phyloP scores from a whole-genome alignment of 2,329 filamentous ascomycete species.

The Cyphellophora europaea region DNA sequence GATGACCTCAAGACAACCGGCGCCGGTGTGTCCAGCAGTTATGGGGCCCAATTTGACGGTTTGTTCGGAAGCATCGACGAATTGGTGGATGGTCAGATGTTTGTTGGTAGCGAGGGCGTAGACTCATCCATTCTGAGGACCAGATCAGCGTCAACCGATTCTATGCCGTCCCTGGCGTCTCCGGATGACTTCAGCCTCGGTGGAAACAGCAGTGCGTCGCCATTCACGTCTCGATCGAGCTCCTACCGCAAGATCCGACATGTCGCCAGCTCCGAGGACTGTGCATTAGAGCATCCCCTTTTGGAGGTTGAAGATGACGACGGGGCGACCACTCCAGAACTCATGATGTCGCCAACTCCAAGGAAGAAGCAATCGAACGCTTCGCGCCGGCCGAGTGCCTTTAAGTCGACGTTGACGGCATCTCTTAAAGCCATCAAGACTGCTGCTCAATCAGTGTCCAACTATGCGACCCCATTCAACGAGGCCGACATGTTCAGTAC shows the following conservation, averaged over 20 bases:
- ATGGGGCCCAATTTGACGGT: constrained; percentile 42
- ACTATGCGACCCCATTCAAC: constrained; percentile 43
- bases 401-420: constrained; percentile 56
- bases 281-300: constrained; percentile 48
- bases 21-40: constrained; percentile 27
- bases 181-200: constrained; percentile 34
- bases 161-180: constrained; percentile 44
- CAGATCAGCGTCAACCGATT: constrained; percentile 49
- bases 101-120: constrained; percentile 31
- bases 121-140: constrained; percentile 34
- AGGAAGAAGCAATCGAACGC: constrained; percentile 14
- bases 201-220: constrained; percentile 33
- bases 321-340: constrained; percentile 7
- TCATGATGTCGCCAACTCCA: constrained; percentile 15
- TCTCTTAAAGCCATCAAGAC: constrained; percentile 53
- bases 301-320: constrained; percentile 23
- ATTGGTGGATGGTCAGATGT: constrained; percentile 28
- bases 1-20: constrained; percentile 42
- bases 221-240: constrained; percentile 27
- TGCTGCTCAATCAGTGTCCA: constrained; percentile 52
- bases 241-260: constrained; percentile 35
- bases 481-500: constrained; percentile 41
- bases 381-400: constrained; percentile 30
- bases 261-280: constrained; percentile 45
- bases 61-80: constrained; percentile 47